Percentiles rank a stretch among this genome's conserved stretches.
These are phyloP conservation scores for Talinum fruticosum DNA, from an alignment of 148 eudicot species.

Conservation along the genomic window DNA sequence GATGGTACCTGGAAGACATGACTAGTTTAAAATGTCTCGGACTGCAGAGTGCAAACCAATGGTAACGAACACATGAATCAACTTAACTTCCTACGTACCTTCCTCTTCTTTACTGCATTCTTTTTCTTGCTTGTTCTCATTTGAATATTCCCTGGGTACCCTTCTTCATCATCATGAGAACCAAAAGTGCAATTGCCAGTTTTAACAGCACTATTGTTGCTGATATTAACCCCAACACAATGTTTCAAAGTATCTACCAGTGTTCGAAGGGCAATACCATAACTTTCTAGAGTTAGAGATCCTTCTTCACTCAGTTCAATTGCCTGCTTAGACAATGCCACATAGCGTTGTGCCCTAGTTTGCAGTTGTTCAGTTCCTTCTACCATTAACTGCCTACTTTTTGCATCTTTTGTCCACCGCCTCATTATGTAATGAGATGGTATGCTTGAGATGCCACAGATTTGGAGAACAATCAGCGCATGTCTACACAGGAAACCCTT, in stretches of 20 bases:
- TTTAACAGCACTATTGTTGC: constrained; percentile 32
- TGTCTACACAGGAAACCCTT: constrained; percentile 51
- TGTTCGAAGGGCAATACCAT: constrained; percentile 38
- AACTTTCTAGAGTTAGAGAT: constrained; percentile 42
- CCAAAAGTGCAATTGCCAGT: constrained; percentile 20
- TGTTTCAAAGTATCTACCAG: constrained; percentile 40
- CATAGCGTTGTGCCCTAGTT: constrained; percentile 47
- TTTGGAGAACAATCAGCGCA: constrained; percentile 54
- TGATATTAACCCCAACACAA: constrained; percentile 39
- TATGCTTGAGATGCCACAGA: constrained; percentile 44
- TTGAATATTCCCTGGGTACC: constrained; percentile 29
- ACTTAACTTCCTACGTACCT: constrained; percentile 30
- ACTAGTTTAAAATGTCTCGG: constrained; percentile 15
- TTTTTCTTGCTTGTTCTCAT: constrained; percentile 36
- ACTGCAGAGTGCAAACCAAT: neutral
- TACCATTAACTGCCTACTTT: constrained; percentile 29
- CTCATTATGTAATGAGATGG: constrained; percentile 46
- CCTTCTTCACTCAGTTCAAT: constrained; percentile 50
- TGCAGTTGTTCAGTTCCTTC: constrained; percentile 30
- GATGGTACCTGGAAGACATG: constrained; percentile 35
- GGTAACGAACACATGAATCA: neutral
- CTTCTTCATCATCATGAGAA: constrained; percentile 33
- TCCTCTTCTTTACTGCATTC: constrained; percentile 37
- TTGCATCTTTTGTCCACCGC: constrained; percentile 58
- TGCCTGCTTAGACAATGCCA: constrained; percentile 46